Evolutionary conservation across 2,329 filamentous ascomycete species (phyloP), one percentile per base, ranked within the genome.

Genomic region (Trichoderma polysporum): DNA sequence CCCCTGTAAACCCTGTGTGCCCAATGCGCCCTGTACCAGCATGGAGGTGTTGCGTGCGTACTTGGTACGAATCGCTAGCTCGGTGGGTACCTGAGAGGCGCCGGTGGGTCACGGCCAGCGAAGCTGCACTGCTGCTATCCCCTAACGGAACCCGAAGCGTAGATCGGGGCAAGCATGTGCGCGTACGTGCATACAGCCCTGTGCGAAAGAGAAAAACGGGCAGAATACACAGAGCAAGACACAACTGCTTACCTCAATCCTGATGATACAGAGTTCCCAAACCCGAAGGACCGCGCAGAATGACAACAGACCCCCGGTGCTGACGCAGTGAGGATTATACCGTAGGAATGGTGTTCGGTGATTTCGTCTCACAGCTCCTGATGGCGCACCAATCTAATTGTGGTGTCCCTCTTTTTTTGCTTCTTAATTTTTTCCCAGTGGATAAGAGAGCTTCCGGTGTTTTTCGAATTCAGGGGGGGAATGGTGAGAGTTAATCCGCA

Each of bases 61-160:
- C 58, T 49, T 31, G 45, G 58, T 61, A 61, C 58, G 45, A 61
- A 37, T 45, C 25, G 17, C 58, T 39, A 61, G 58, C 31, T 15
- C 31, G 45, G 58, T 61, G 58, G 58, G 58, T 37, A 39, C 58
- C 45, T 39, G 5, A 2, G 8, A 22, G 41, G 41, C n/a, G 45
- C 49, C 31, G 22, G 54, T 56, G 59, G 37, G 50, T 27, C 56
- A 53, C 45, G 63, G 57, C 47, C 56, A 64, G 60, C 59, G 66
- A 54, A 67, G 59, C 59, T 56, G 45, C 35, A 52, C 66, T 19
- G 33, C 60, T 53, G 41, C 63, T 50, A 50, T 53, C 68, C 59
- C 58, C 62, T 67, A 57, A 65, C 68, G 68, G 67, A 69, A 58
- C 49, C 56, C 63, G 37, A 66, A 39, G 58, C 41, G 54, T 59